Evolutionary conservation across 1,284 basidiomycete genomes (phyloP).

Genomic region (Ceratobasidium sp.): DNA sequence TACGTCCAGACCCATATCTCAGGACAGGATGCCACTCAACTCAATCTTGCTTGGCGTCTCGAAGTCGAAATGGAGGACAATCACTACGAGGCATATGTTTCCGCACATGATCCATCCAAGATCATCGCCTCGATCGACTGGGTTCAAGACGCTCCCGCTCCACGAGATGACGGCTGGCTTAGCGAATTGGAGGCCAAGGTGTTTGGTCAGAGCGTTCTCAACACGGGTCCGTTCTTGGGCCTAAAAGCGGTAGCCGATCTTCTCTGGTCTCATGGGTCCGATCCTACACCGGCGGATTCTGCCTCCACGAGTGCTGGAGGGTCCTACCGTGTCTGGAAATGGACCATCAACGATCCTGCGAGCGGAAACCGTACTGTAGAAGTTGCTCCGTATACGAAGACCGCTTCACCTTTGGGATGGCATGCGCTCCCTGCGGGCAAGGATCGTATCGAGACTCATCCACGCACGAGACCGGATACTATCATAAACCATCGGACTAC

Average conservation of each 20-base stretch:
- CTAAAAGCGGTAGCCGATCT: conserved; percentile 35
- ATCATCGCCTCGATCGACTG: conserved; percentile 39
- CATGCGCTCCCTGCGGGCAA: conserved; percentile 62
- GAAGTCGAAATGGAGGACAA: conserved; percentile 39
- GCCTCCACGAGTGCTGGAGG: conserved; percentile 49
- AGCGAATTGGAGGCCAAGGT: conserved; percentile 47
- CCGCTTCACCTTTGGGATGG: conserved; percentile 90
- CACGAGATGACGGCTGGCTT: conserved; percentile 46
- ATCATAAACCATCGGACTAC: conserved; percentile 77
- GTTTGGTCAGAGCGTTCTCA: background rate
- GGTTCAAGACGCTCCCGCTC: conserved; percentile 38
- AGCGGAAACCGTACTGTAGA: conserved; percentile 64
- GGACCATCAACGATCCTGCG: conserved; percentile 77
- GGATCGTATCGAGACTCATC: conserved; percentile 56
- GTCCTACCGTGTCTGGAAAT: conserved; percentile 72
- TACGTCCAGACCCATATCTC: conserved; percentile 36
- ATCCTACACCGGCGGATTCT: too few relatives aligned
- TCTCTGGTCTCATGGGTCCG: too few relatives aligned
- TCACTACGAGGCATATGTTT: conserved; percentile 40
- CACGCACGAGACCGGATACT: conserved; percentile 44
- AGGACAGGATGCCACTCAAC: background rate
- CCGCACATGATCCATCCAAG: conserved; percentile 35
- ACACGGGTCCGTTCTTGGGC: conserved; percentile 16
- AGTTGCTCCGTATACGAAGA: conserved; percentile 69
- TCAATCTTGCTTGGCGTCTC: conserved; percentile 38